Base-by-base conservation (phyloP, 2,329 filamentous ascomycete genomes). In the Magnaporthales sp. region DNA sequence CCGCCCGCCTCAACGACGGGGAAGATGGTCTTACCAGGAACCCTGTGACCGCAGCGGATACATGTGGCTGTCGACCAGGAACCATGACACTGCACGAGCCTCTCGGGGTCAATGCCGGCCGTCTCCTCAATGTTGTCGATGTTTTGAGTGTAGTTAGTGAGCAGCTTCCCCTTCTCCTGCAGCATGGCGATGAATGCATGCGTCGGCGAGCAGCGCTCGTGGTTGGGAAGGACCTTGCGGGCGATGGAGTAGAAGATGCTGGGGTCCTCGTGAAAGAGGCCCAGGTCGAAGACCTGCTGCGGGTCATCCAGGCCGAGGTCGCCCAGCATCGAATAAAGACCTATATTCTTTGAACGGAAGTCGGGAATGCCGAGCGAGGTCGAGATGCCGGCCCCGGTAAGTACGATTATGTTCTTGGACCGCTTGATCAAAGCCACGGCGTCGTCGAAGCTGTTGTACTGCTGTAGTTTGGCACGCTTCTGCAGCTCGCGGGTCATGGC, bases 131-230 rank as follows among this genome's bases (percentile, higher is more conserved):
- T 88, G 72, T 97, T 97, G 81, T 99, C 95, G 74, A 99, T 98
- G 77, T 99, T 99, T 76, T 99, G 95, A 0, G 95, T 96, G 80
- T 97, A 99, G 79, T 98, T 97, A 58, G 93, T 98, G 68, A 97
- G 85, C 7, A 99, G 85, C 77, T 97, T 97, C 70, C 86, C 88
- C 76, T 93, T 91, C 71, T 94, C 85, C 77, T 99, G 91, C 46
- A 99, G 85, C 72, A 97, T 84, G 38, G 89, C 87, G 74, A 99
- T 96, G 80, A 99, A 99, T 66, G 90, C 89, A 81, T 99, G 95
- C 0, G 95, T 98, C 0, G 94, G 93, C 0, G 94, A 93, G 80
- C 88, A 96, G 72, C 88, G 88, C 70, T 91, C 88, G 15, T 89
- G 88, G 26, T 87, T 86, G 11, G 94, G 93, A 31, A 98, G 80